Conservation (phyloP, 768 basidiomycete genomes). For the Boletus fagicola region DNA sequence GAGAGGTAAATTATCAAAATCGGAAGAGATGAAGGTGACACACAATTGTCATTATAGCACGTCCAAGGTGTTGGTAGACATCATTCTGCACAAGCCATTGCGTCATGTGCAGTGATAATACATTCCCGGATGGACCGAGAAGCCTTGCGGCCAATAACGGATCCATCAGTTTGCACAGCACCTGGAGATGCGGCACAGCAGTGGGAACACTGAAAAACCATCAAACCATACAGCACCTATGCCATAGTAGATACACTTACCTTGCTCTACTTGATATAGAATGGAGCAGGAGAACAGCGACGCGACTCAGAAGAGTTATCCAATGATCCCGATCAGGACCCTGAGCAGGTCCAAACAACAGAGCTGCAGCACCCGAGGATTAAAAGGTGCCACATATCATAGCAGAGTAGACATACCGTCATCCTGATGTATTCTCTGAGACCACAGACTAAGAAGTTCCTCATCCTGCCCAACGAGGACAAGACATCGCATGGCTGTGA, state of each 20-base stretch:
- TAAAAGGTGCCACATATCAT: neutral
- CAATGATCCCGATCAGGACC: slow-evolving; percentile 48
- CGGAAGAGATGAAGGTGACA: slow-evolving; percentile 25
- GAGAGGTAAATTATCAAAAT: neutral
- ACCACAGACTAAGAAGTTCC: slow-evolving; percentile 35
- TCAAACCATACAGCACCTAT: neutral
- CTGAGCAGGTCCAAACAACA: slow-evolving; percentile 39
- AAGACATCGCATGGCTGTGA: slow-evolving; percentile 63
- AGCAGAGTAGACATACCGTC: slow-evolving; percentile 17
- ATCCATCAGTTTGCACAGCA: slow-evolving; percentile 49
- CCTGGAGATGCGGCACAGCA: slow-evolving; percentile 44
- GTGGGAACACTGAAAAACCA: slow-evolving; percentile 43
- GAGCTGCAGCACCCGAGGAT: slow-evolving; percentile 29
- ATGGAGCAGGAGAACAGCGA: slow-evolving; percentile 47
- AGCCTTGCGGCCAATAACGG: slow-evolving; percentile 4
- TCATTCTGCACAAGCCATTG: slow-evolving; percentile 47
- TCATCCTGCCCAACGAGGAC: slow-evolving; percentile 53
- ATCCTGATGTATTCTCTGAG: slow-evolving; percentile 20
- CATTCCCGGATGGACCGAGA: slow-evolving; percentile 32
- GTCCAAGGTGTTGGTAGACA: slow-evolving; percentile 37
- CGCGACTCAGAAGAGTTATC: slow-evolving; percentile 57
- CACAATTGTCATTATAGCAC: slow-evolving; percentile 42
- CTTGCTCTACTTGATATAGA: slow-evolving; percentile 48
- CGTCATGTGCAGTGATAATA: slow-evolving; percentile 36
- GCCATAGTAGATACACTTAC: slow-evolving; percentile 39